phyloP scores from a whole-genome alignment of 2,329 filamentous ascomycete genomes.

The Rhynchosporium secalis region DNA sequence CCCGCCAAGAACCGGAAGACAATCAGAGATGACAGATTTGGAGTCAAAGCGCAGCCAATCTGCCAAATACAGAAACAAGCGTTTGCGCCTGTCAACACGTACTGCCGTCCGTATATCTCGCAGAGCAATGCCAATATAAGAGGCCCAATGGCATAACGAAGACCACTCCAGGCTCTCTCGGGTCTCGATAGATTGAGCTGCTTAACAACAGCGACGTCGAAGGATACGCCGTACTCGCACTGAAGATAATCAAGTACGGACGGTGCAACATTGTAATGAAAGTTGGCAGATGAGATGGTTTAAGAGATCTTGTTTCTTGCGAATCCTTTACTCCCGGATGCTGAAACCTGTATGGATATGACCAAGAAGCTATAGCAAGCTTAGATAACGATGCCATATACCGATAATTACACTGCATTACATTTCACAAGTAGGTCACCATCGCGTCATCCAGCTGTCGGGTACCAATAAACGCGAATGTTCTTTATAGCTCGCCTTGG shows the following conservation, averaged over 20 bases:
- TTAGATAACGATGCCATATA: background rate
- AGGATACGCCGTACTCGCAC: no score
- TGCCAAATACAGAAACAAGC: conserved; percentile 62
- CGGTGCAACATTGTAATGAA: no score
- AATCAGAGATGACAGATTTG: conserved; percentile 47
- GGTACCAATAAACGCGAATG: no score
- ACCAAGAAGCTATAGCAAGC: background rate
- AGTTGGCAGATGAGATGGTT: no score
- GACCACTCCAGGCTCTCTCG: background rate
- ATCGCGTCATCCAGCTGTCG: no score
- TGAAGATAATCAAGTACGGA: no score
- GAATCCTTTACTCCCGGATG: background rate
- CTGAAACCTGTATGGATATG: background rate
- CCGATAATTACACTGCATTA: background rate
- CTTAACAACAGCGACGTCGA: conserved; percentile 1
- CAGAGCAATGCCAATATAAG: conserved; percentile 58
- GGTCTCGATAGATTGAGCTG: background rate
- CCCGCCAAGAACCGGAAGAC: conserved; percentile 51
- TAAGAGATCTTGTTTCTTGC: no score
- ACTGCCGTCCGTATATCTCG: conserved; percentile 64
- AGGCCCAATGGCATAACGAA: conserved; percentile 54
- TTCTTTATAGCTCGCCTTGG: no score
- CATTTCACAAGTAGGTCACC: background rate
- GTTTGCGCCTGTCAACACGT: conserved; percentile 58
- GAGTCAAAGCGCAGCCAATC: conserved; percentile 63